Conservation (phyloP, 805 yeast genomes). For the Ogataea nakhonphanomensis region DNA sequence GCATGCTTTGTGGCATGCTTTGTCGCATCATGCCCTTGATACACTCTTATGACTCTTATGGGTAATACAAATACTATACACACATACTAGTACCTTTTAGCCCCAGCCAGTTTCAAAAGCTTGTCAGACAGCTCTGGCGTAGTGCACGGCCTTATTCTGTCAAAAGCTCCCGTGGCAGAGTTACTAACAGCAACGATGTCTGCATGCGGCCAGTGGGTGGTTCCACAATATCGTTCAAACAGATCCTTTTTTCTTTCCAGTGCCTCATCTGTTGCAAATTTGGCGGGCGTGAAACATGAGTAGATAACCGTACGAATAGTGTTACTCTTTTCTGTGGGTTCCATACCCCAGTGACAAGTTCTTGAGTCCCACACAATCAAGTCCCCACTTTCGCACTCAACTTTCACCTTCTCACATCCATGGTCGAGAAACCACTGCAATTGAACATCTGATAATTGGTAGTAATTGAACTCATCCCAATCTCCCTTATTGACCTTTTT, state of each 20-base stretch:
- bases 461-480: conserved; percentile 25
- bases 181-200: conserved; percentile 19
- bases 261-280: conserved; percentile 30
- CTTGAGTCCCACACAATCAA: conserved; percentile 35
- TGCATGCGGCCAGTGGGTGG: conserved; percentile 34
- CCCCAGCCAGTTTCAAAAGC: conserved; percentile 29
- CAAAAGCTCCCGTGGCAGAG: neutral
- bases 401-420: conserved; percentile 28
- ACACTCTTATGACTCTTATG: too few relatives aligned
- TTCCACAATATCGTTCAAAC: conserved; percentile 25
- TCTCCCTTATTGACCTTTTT: conserved; percentile 11
- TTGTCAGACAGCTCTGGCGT: conserved; percentile 27
- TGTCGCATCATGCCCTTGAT: too few relatives aligned
- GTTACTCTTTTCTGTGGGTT: conserved; percentile 24
- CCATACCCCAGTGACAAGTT: conserved; percentile 30
- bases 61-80: too few relatives aligned
- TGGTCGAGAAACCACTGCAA: conserved; percentile 25
- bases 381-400: conserved; percentile 33
- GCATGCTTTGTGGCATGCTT: too few relatives aligned
- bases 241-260: conserved; percentile 19
- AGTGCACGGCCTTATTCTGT: conserved; percentile 22
- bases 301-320: conserved; percentile 30
- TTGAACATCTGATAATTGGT: conserved; percentile 19
- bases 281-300: conserved; percentile 30
- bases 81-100: conserved; percentile 1